Evolutionary conservation across 306 rosid genomes (phyloP).

Genomic region (Quercus dentata): DNA sequence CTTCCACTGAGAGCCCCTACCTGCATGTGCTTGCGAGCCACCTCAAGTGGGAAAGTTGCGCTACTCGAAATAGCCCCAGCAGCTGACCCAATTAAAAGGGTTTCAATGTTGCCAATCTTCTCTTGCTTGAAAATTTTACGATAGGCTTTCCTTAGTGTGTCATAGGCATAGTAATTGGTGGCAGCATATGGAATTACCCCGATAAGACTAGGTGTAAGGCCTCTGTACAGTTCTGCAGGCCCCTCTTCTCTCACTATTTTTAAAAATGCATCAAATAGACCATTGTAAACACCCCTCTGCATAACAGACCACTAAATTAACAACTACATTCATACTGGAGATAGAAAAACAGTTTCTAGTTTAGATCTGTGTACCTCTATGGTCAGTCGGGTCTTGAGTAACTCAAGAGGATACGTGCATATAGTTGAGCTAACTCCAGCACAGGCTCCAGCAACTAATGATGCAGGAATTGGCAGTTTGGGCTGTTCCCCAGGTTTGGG

Average conservation of each 20-base stretch:
- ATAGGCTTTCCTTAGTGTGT: slow-evolving; percentile 73
- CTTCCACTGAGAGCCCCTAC: slow-evolving; percentile 87
- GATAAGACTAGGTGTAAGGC: slow-evolving; percentile 85
- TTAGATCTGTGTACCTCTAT: slow-evolving; percentile 57
- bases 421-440: slow-evolving; percentile 97
- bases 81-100: slow-evolving; percentile 89
- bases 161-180: slow-evolving; percentile 84
- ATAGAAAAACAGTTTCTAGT: slow-evolving; percentile 1
- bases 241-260: slow-evolving; percentile 85
- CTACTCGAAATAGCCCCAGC: slow-evolving; percentile 93
- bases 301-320: slow-evolving; percentile 19
- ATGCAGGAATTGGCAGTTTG: slow-evolving; percentile 77
- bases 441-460: slow-evolving; percentile 93
- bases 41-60: slow-evolving; percentile 96
- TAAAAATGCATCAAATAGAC: slow-evolving; percentile 79
- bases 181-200: slow-evolving; percentile 96
- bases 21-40: slow-evolving; percentile 99
- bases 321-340: background rate
- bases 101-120: slow-evolving; percentile 86
- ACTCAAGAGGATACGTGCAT: slow-evolving; percentile 87
- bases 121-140: slow-evolving; percentile 67
- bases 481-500: slow-evolving; percentile 71
- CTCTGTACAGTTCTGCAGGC: slow-evolving; percentile 80
- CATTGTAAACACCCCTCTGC: slow-evolving; percentile 81
- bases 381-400: slow-evolving; percentile 89